Evolutionary conservation across 2,329 filamentous ascomycete genomes (phyloP).

Genomic region (Cryphonectria carpinicola): DNA sequence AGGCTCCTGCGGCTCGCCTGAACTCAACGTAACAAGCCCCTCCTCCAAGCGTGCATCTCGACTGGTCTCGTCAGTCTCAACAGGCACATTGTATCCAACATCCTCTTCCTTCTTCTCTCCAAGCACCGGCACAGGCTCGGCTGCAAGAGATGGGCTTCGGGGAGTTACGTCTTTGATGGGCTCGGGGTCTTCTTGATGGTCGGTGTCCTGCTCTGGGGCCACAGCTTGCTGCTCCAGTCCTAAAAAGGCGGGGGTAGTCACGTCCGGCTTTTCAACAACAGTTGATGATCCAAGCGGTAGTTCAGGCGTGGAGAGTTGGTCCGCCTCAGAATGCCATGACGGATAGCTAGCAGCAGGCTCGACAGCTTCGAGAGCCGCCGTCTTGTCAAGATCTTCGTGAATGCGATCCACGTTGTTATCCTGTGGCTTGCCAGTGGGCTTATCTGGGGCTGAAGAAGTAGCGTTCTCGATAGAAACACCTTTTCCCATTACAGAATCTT

Average conservation of each 20-base stretch:
- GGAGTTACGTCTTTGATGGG: neutral
- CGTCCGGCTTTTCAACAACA: neutral
- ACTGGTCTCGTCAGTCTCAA: neutral
- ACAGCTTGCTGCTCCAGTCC: neutral
- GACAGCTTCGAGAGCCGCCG: neutral
- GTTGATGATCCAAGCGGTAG: neutral
- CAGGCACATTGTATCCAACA: constrained; percentile 11
- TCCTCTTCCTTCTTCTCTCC: neutral
- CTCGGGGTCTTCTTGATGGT: neutral
- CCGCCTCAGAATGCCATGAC: neutral
- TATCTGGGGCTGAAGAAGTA: neutral
- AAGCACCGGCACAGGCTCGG: neutral
- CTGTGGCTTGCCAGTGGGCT: neutral
- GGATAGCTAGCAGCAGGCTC: neutral
- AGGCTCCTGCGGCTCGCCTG: constrained; percentile 1
- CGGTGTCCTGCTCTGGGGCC: neutral
- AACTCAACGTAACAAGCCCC: neutral
- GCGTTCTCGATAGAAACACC: neutral
- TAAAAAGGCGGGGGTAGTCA: neutral
- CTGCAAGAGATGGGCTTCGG: neutral
- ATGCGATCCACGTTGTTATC: too few relatives aligned
- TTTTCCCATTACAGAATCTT: neutral
- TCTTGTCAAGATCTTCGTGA: neutral
- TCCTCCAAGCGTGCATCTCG: neutral
- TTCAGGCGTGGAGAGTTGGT: neutral